Conservation (phyloP, 2,329 filamentous ascomycete species). For the Fusarium coicis region DNA sequence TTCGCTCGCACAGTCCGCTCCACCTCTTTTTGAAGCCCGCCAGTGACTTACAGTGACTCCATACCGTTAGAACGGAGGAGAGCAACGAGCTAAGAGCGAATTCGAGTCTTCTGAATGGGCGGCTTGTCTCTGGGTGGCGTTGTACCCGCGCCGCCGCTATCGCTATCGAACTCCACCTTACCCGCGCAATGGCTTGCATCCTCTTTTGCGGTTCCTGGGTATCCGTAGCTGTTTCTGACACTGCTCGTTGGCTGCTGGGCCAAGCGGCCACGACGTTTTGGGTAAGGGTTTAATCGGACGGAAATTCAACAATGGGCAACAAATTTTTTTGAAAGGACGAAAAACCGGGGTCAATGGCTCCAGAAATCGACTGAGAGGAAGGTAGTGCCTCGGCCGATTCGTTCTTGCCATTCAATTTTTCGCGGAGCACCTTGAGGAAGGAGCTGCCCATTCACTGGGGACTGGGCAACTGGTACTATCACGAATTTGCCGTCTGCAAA, state of each 20-base stretch:
- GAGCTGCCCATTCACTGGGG: constrained; percentile 8
- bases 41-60: background rate
- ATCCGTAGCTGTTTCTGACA: background rate
- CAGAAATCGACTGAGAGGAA: constrained; percentile 25
- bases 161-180: constrained; percentile 36
- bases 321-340: background rate
- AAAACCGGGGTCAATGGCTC: constrained; percentile 26
- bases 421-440: constrained; percentile 24
- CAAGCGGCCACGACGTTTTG: constrained; percentile 23
- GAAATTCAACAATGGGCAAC: constrained; percentile 10
- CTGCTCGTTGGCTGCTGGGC: constrained; percentile 12
- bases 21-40: background rate
- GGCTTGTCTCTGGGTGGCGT: constrained; percentile 23
- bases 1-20: constrained; percentile 18
- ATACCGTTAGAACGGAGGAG: background rate
- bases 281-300: constrained; percentile 14
- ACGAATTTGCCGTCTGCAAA: constrained; percentile 37
- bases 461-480: constrained; percentile 5
- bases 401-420: constrained; percentile 31
- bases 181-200: constrained; percentile 38
- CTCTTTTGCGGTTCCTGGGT: constrained; percentile 18
- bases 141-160: constrained; percentile 30
- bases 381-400: constrained; percentile 25
- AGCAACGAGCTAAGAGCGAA: background rate
- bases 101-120: constrained; percentile 25